These are phyloP conservation scores for Hyaloscypha finlandica DNA, from an alignment of 495 filamentous ascomycete genomes.

Conservation along the genomic window DNA sequence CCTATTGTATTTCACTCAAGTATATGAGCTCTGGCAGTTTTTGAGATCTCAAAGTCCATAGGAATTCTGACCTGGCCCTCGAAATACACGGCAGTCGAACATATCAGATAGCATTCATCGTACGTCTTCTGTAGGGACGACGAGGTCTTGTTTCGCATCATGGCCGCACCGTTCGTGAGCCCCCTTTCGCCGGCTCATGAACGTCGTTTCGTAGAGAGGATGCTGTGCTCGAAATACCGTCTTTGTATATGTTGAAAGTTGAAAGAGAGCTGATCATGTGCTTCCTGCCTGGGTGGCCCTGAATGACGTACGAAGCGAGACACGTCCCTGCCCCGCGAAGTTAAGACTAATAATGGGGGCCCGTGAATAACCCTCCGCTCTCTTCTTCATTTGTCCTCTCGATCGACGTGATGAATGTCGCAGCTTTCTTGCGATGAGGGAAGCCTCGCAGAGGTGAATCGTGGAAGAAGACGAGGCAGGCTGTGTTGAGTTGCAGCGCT, in stretches of 20 bases:
- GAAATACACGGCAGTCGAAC: conserved; percentile 94
- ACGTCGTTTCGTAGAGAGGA: neutral
- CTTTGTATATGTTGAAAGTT: neutral
- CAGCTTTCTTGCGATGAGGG: too few species aligned
- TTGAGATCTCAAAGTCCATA: neutral
- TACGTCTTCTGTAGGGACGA: conserved; percentile 95
- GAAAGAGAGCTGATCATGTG: conserved; percentile 11
- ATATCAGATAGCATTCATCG: conserved; percentile 91
- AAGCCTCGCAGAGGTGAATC: too few species aligned
- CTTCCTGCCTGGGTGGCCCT: conserved; percentile 5
- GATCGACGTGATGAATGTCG: too few species aligned
- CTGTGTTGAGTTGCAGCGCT: neutral
- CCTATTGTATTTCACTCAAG: neutral
- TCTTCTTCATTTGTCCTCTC: too few species aligned
- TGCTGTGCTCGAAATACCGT: neutral
- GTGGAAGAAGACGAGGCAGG: neutral
- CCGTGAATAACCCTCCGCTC: neutral
- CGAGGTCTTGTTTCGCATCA: conserved; percentile 77
- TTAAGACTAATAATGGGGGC: neutral
- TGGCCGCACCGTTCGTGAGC: conserved; percentile 18
- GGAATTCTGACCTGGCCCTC: conserved; percentile 71
- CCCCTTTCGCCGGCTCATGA: conserved; percentile 17
- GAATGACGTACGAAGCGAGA: conserved; percentile 6
- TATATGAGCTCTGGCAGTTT: neutral
- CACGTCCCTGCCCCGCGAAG: neutral